Evolutionary conservation across 148 eudicot species (phyloP), one percentile per base, ranked within the genome.

Genomic region (Rhododendron ferrugineum): DNA sequence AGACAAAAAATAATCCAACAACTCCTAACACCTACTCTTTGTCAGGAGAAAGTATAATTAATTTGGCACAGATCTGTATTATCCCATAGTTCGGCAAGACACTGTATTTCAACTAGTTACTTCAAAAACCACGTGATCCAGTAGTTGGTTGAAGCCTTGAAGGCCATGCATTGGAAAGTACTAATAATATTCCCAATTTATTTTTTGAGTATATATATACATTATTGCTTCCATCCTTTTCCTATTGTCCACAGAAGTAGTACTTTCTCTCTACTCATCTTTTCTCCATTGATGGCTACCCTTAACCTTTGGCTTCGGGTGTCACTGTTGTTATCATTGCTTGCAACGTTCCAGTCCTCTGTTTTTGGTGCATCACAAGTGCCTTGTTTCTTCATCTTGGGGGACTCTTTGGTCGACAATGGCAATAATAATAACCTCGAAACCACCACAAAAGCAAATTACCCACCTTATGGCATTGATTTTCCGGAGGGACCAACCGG

Each of bases 391-490:
- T 92, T 85, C 68, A 75, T 90, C n/a, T 87, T 90, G 15, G 91
- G 92, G 78, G 93, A 92, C 73, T 90, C 93, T 8, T 86, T 88
- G 52, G 86, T 87, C 3, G 90, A 92, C 62, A 85, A 87, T 82
- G 94, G 94, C n/a, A 91, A 91, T 56, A 92, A 92, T 87, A 91
- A 92, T 84, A 28, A 5, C 0, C 89, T 92, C 20, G 4, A 50
- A 10, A 84, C 91, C 13, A 13, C 46, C 3, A 86, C 91, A 34
- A 89, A 90, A 81, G 83, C 85, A 54, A 88, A 91, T 80, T 89
- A 86, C 85, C 78, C 73, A 13, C 94, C 94, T n/a, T 92, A 92
- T 50, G 94, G 94, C 26, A 82, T 92, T 40, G 92, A 92, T 82
- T 92, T 87, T 52, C 90, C 85, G 3, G 86, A 36, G 0, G 92